phyloP scores from a whole-genome alignment of 2,329 filamentous ascomycete genomes.

The Ascochyta lentis region DNA sequence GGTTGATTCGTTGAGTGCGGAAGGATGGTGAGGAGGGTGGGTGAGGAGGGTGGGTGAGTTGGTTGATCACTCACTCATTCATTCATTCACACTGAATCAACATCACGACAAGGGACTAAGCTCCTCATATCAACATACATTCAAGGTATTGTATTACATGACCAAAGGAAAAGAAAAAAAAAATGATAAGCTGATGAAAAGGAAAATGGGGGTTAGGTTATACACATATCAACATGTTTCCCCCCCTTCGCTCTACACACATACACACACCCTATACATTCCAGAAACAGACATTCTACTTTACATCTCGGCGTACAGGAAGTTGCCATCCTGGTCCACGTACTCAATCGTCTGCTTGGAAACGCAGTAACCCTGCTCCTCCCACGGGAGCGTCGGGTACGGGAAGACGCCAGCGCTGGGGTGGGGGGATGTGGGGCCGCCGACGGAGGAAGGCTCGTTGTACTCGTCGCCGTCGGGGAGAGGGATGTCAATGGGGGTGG shows the following conservation, averaged over 20 bases:
- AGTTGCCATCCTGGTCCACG: conserved; percentile 42
- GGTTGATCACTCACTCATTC: too few relatives aligned
- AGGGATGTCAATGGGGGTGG: conserved; percentile 27
- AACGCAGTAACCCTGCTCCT: conserved; percentile 41
- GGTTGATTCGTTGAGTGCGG: too few relatives aligned
- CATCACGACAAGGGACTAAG: background rate
- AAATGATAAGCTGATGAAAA: background rate
- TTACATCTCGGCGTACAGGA: conserved; percentile 37
- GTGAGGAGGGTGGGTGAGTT: too few relatives aligned
- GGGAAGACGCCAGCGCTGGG: conserved; percentile 21
- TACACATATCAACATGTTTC: background rate
- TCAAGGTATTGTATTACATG: conserved; percentile 7
- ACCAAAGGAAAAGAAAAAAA: background rate
- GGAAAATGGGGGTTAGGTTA: background rate
- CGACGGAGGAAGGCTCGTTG: conserved; percentile 14
- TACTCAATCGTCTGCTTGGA: conserved; percentile 43
- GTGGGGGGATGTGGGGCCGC: conserved; percentile 3
- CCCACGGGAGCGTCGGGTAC: conserved; percentile 29
- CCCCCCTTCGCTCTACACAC: background rate
- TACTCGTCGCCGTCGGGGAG: conserved; percentile 24
- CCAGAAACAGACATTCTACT: background rate
- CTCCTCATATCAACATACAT: background rate
- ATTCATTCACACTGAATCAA: background rate
- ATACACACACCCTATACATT: background rate
- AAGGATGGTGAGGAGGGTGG: too few relatives aligned